Conservation (phyloP, 2,329 filamentous ascomycete genomes). For the Ceratocystis huliohia region DNA sequence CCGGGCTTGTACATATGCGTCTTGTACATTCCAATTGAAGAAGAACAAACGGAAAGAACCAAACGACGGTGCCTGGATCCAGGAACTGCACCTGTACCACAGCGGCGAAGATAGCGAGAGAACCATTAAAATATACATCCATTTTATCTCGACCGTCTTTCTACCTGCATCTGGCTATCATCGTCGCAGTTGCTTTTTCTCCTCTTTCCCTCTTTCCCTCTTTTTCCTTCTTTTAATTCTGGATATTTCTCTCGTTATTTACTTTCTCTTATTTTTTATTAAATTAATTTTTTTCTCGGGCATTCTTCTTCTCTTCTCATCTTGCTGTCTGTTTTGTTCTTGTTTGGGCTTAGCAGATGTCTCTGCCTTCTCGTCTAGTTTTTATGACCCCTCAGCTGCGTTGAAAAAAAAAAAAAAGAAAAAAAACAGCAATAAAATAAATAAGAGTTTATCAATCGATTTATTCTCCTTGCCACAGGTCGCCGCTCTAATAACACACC, state of each 20-base stretch:
- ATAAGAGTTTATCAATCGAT: background rate
- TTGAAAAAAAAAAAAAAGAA: background rate
- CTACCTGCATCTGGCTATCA: background rate
- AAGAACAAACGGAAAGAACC: background rate
- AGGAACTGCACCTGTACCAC: background rate
- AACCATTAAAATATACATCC: background rate
- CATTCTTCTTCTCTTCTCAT: background rate
- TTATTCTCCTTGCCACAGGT: background rate
- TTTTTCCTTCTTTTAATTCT: background rate
- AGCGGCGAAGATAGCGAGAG: too few species aligned
- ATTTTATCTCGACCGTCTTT: background rate
- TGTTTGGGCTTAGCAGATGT: conserved; percentile 14
- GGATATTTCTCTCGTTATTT: background rate
- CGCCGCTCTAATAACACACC: background rate
- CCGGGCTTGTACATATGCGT: background rate
- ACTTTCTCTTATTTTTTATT: background rate
- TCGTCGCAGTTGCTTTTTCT: background rate
- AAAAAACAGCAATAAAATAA: too few species aligned
- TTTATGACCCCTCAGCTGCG: conserved; percentile 3
- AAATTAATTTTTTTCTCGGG: background rate
- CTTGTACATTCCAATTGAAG: background rate
- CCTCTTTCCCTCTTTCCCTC: background rate
- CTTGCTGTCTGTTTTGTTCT: background rate
- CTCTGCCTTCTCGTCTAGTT: conserved; percentile 16
- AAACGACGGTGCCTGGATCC: background rate